These are phyloP conservation scores for Backusella macrospora DNA, from an alignment of 192 early-diverging fungal species.

Conservation along the genomic window DNA sequence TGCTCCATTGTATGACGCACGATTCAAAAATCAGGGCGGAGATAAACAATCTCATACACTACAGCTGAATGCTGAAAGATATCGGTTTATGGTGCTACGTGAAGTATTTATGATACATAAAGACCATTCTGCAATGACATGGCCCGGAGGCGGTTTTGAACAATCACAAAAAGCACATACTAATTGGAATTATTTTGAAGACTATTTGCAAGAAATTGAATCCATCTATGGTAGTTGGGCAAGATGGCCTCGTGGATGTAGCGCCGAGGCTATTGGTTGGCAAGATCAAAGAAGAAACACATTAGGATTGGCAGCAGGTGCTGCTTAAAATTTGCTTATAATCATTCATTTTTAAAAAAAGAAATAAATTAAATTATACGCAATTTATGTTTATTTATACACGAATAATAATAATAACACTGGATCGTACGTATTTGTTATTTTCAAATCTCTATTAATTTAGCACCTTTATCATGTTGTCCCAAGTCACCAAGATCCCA, in stretches of 20 bases:
- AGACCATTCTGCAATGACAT: slow-evolving; percentile 50
- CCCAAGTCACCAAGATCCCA: slow-evolving; percentile 49
- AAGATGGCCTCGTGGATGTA: slow-evolving; percentile 56
- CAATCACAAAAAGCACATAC: slow-evolving; percentile 39
- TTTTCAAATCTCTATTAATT: slow-evolving; percentile 17
- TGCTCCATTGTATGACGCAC: slow-evolving; percentile 54
- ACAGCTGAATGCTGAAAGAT: slow-evolving; percentile 50
- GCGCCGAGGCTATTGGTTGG: slow-evolving; percentile 43
- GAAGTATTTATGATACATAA: slow-evolving; percentile 55
- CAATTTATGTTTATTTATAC: slow-evolving; percentile 1
- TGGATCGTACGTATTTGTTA: background rate
- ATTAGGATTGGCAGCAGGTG: slow-evolving; percentile 41
- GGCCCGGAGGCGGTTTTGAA: slow-evolving; percentile 50
- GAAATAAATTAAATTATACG: background rate
- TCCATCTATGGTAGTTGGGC: slow-evolving; percentile 43
- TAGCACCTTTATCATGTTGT: slow-evolving; percentile 41
- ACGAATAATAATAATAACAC: background rate
- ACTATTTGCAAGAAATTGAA: slow-evolving; percentile 47
- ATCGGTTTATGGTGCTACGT: slow-evolving; percentile 45
- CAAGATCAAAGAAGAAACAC: slow-evolving; percentile 45
- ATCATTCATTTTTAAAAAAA: background rate
- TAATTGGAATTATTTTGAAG: slow-evolving; percentile 51
- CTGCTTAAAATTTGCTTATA: background rate
- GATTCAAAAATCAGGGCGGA: slow-evolving; percentile 58
- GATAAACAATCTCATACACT: slow-evolving; percentile 60